These are phyloP conservation scores for Nakazawaea siamensis DNA, from an alignment of 805 yeast genomes.

Conservation along the genomic window DNA sequence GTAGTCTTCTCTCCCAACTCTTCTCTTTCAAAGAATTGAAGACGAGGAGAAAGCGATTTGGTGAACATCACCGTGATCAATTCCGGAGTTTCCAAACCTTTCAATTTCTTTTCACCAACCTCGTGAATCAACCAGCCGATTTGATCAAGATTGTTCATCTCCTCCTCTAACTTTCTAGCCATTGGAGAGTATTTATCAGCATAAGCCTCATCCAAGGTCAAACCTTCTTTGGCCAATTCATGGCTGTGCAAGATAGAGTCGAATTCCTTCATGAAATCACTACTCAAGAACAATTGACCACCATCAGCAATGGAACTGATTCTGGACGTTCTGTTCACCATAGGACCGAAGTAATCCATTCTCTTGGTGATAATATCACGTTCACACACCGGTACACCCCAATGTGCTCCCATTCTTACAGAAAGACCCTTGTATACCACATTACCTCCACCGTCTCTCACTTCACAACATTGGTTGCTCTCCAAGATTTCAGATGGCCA, in stretches of 20 bases:
- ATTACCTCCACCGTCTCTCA: slow-evolving; percentile 51
- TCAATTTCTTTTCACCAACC: slow-evolving; percentile 81
- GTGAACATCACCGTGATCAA: slow-evolving; percentile 76
- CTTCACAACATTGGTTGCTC: slow-evolving; percentile 75
- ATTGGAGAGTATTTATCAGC: slow-evolving; percentile 29
- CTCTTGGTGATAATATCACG: slow-evolving; percentile 89
- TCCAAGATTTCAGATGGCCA: slow-evolving; percentile 94
- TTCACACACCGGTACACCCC: slow-evolving; percentile 97
- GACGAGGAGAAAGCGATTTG: slow-evolving; percentile 49
- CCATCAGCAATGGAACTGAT: slow-evolving; percentile 95
- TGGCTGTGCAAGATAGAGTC: slow-evolving; percentile 45
- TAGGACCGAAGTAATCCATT: slow-evolving; percentile 98
- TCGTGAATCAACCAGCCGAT: slow-evolving; percentile 62
- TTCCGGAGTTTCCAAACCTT: slow-evolving; percentile 93
- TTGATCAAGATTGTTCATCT: slow-evolving; percentile 53
- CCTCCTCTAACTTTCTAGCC: slow-evolving; percentile 56
- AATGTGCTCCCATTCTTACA: slow-evolving; percentile 97
- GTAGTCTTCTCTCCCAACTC: slow-evolving; percentile 13
- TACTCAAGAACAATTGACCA: slow-evolving; percentile 88
- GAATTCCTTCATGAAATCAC: slow-evolving; percentile 73
- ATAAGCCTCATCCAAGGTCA: slow-evolving; percentile 32
- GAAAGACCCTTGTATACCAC: slow-evolving; percentile 80
- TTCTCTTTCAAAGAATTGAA: slow-evolving; percentile 32
- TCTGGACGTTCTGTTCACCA: slow-evolving; percentile 93
- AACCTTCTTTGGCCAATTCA: slow-evolving; percentile 25